Base-by-base conservation (phyloP, 306 rosid species). In the Cicer judaicum region DNA sequence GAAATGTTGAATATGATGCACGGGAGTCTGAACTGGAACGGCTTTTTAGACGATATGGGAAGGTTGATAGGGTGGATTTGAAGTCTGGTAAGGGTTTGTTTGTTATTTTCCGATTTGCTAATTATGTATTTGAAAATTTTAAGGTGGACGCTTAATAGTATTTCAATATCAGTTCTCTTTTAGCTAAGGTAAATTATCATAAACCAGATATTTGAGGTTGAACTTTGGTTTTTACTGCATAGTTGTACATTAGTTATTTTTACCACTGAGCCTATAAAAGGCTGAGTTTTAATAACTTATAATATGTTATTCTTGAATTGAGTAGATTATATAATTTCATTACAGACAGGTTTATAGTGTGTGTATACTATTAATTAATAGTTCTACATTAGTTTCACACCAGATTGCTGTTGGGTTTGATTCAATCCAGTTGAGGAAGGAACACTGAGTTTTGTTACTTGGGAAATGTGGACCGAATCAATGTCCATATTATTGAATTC, bases 1-100 rank as follows among this genome's bases (percentile, higher is more conserved):
- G 98, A 56, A 92, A 95, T 80, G 92, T 95, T 68, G 98, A 92
- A 77, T 87, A 90, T 81, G 97, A 95, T 60, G 93, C 93, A 39
- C 88, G 97, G 59, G 96, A 89, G 84, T 85, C 92, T n/a, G 99
- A 95, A 67, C 80, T 95, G 88, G 98, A 95, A 82, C 85, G 96
- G 70, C 98, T 95, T 71, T 95, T 95, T 76, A 84, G 85, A 78
- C 84, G 91, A 86, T 95, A 95, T 72, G 99, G 99, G 72, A 92
- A 86, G 85, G 98, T 95, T 83, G 99, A 95, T 76, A 85, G 98
- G 85, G 99, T 95, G 84, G 99, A 95, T 87, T 92, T 95, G 98
- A 95, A 95, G 85, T 88, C 99, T 75, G 99, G 99, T 95, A 83
- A 90, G 97, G 52, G 42, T 64, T 64, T 42, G 5, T 42, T 64